A percentile compares a stretch with the other conserved stretches of the same genome.
Evolutionary conservation across 306 rosid genomes (phyloP).

Genomic region (Nissolia schottii): DNA sequence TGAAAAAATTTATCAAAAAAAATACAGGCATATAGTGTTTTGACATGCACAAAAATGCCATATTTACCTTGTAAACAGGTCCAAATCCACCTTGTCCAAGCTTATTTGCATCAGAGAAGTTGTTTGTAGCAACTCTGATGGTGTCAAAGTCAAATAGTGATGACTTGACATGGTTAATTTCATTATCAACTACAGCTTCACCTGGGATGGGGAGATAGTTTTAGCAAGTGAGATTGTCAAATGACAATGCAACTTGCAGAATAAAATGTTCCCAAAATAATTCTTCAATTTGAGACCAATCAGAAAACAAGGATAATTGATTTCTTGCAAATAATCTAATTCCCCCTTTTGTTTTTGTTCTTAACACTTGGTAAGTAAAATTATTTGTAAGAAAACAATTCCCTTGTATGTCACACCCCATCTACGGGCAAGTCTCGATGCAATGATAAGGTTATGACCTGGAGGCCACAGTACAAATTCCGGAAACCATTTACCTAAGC

Average conservation of each 20-base stretch:
- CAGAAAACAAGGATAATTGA: background rate
- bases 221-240: background rate
- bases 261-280: background rate
- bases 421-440: too few relatives aligned
- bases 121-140: conserved; percentile 31
- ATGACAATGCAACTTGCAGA: background rate
- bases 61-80: conserved; percentile 39
- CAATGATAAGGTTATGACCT: too few relatives aligned
- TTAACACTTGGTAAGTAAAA: background rate
- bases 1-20: background rate
- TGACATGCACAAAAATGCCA: background rate
- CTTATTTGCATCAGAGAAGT: conserved; percentile 43
- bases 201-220: background rate
- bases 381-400: background rate
- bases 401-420: too few relatives aligned
- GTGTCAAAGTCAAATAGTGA: conserved; percentile 26
- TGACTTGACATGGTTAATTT: conserved; percentile 18
- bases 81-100: conserved; percentile 60
- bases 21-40: background rate
- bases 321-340: background rate
- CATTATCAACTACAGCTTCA: background rate
- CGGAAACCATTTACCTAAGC: too few relatives aligned
- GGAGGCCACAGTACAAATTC: too few relatives aligned
- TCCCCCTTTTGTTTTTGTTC: background rate
- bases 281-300: background rate